Base-by-base conservation (phyloP, 768 basidiomycete genomes). In the Imleria badia region DNA sequence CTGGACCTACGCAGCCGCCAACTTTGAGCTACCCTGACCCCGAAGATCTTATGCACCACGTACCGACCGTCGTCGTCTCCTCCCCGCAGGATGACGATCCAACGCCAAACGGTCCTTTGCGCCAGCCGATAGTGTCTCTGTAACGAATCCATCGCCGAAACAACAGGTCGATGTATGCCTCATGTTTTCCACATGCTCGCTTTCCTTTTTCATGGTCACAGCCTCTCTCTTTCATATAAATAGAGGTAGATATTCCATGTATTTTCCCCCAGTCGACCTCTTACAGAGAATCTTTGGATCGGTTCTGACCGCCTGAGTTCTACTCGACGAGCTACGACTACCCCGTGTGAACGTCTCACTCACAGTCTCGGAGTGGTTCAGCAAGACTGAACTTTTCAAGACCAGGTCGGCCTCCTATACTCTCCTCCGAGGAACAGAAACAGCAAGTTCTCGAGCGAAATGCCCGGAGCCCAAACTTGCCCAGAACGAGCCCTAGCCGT, bases 331-430 rank as follows among this genome's bases (percentile, higher is more conserved):
- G n/a, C n/a, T n/a, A n/a, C n/a, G n/a, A n/a, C n/a, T n/a, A n/a
- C n/a, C n/a, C n/a, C n/a, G n/a, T n/a, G n/a, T n/a, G n/a, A n/a
- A n/a, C n/a, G n/a, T n/a, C n/a, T n/a, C n/a, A n/a, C n/a, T n/a
- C n/a, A n/a, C n/a, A n/a, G n/a, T n/a, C n/a, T 15, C 54, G 54
- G 42, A 67, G 65, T 44, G 49, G 57, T 33, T 52, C 60, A 17
- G 73, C 76, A 6, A 74, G 74, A 14, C 66, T 78, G 30, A 89
- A 87, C 64, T 88, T 84, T 62, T 88, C 88, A 22, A 75, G 85
- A 45, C 85, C 86, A 43, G 77, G 80, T 49, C 79, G 81, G 20
- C 77, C 79, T 17, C 69, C 69, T 0, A 75, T 75, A 59, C 61
- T 70, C 22, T 71, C 68, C 12, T 71, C 76, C 29, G 70, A 73